Percentiles rank a stretch among this genome's conserved stretches.
Evolutionary conservation across 192 early-diverging fungal species (phyloP).

Genomic region (Backusella mclennaniae): DNA sequence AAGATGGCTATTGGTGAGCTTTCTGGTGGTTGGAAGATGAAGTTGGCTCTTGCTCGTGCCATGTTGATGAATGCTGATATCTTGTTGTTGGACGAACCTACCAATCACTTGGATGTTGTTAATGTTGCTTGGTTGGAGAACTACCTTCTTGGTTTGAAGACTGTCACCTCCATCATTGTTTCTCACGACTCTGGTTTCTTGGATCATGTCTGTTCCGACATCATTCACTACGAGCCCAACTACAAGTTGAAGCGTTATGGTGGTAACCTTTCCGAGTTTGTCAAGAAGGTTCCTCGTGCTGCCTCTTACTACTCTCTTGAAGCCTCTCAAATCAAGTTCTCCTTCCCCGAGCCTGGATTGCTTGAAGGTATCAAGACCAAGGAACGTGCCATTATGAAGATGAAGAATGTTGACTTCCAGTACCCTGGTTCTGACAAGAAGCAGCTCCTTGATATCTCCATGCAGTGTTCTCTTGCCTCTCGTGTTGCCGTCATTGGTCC

Average conservation of each 20-base stretch:
- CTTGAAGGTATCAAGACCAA: conserved; percentile 73
- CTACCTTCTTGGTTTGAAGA: conserved; percentile 67
- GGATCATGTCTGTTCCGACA: conserved; percentile 76
- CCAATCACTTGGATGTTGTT: conserved; percentile 80
- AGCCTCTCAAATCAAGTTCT: conserved; percentile 60
- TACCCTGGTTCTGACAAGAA: conserved; percentile 67
- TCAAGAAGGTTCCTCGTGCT: conserved; percentile 73
- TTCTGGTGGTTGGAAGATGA: conserved; percentile 92
- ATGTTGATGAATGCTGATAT: conserved; percentile 86
- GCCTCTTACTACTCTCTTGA: conserved; percentile 74
- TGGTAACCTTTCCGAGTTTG: conserved; percentile 80
- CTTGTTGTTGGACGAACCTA: conserved; percentile 82
- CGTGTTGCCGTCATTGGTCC: conserved; percentile 80
- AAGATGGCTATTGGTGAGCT: conserved; percentile 70
- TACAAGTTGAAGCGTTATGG: conserved; percentile 76
- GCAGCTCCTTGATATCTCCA: conserved; percentile 60
- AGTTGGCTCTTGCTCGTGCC: conserved; percentile 83
- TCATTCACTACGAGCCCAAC: conserved; percentile 81
- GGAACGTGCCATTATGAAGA: conserved; percentile 76
- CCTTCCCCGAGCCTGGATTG: conserved; percentile 73
- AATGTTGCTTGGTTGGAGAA: conserved; percentile 61
- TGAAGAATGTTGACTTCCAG: conserved; percentile 66
- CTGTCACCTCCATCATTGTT: conserved; percentile 82
- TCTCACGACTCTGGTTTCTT: conserved; percentile 88
- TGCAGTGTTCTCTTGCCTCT: conserved; percentile 68